A percentile compares a stretch with the other conserved stretches of the same genome.
Conservation (phyloP, 2,329 filamentous ascomycete species). For the Ceratocystis ficicola region DNA sequence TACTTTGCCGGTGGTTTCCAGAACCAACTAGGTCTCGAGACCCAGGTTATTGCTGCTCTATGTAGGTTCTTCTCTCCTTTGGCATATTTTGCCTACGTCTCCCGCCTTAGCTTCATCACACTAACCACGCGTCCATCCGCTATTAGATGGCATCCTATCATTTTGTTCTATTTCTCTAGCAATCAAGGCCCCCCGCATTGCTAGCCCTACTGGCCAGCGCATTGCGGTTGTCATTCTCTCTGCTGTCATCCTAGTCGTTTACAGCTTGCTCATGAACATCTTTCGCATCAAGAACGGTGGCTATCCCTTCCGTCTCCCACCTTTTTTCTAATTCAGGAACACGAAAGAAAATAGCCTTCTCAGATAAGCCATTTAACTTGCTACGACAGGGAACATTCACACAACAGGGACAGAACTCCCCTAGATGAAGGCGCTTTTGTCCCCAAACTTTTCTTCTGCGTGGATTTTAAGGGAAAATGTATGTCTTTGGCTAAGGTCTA, state of each 20-base stretch:
- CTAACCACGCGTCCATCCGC: conserved; percentile 28
- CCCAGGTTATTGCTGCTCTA: conserved; percentile 83
- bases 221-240: conserved; percentile 71
- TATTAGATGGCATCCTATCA: conserved; percentile 60
- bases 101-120: background rate
- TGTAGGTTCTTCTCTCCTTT: conserved; percentile 49
- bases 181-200: conserved; percentile 82
- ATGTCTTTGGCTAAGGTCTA: background rate
- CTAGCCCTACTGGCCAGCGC: conserved; percentile 64
- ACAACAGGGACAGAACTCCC: too few relatives aligned
- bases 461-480: background rate
- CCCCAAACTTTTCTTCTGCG: background rate
- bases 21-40: conserved; percentile 87
- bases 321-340: conserved; percentile 52
- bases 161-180: conserved; percentile 87
- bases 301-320: conserved; percentile 88
- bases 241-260: conserved; percentile 63
- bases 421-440: background rate
- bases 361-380: too few relatives aligned
- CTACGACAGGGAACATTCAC: too few relatives aligned
- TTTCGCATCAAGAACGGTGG: conserved; percentile 92
- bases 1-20: conserved; percentile 91
- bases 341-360: too few relatives aligned
- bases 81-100: background rate
- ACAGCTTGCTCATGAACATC: conserved; percentile 86